These are phyloP conservation scores for Vigna hirtella DNA, from an alignment of 306 rosid species.

Conservation along the genomic window DNA sequence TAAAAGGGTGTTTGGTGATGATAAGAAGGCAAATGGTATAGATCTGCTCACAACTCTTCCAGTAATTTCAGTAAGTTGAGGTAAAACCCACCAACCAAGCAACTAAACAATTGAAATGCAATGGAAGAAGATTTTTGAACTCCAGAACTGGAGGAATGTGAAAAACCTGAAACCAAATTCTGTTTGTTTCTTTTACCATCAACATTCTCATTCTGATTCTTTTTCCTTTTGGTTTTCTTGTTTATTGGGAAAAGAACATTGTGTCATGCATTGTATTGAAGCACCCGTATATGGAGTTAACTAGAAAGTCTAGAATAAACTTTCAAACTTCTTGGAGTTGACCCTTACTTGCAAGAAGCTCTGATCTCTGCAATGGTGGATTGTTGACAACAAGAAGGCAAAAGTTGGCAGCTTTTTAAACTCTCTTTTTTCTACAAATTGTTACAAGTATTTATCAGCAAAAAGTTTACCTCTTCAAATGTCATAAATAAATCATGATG, in stretches of 20 bases:
- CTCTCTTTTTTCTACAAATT: too few species aligned
- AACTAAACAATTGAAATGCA: conserved; percentile 33
- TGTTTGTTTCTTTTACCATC: conserved; percentile 31
- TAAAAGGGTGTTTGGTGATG: neutral
- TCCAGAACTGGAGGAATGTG: neutral
- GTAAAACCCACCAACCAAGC: conserved; percentile 41
- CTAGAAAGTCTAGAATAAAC: neutral
- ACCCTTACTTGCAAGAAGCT: neutral
- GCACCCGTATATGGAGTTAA: neutral
- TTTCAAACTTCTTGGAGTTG: neutral
- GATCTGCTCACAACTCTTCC: conserved; percentile 15
- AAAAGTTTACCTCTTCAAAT: too few species aligned
- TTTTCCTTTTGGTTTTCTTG: conserved; percentile 47
- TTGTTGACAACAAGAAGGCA: too few species aligned
- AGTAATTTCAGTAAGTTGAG: conserved; percentile 20
- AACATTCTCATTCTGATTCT: conserved; percentile 49
- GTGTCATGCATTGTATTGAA: conserved; percentile 14
- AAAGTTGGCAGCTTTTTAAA: neutral
- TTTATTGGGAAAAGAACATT: conserved; percentile 50
- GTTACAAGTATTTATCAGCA: too few species aligned
- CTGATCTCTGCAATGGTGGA: neutral
- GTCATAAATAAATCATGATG: too few species aligned
- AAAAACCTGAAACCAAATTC: conserved; percentile 30
- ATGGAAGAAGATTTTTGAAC: conserved; percentile 37
- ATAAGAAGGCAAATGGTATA: conserved; percentile 31